Conservation (phyloP, 2,329 filamentous ascomycete species). For the Aspergillus pseudotamarii region DNA sequence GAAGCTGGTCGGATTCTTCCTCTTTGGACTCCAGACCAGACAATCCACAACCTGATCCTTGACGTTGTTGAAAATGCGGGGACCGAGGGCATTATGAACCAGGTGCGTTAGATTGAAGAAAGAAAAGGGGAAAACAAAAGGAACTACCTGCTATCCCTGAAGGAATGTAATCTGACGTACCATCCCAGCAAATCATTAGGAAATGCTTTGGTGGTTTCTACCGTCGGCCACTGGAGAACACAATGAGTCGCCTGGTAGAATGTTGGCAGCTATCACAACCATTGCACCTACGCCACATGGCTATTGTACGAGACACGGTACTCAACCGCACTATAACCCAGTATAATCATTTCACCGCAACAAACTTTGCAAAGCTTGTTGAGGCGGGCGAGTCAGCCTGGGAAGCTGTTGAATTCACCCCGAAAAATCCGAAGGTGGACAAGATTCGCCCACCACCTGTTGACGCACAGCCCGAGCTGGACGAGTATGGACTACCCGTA, state of each 20-base stretch:
- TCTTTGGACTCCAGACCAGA: conserved; percentile 58
- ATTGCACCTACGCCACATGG: conserved; percentile 57
- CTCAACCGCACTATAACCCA: conserved; percentile 51
- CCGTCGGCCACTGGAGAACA: conserved; percentile 57
- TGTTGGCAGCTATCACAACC: conserved; percentile 63
- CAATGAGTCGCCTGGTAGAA: conserved; percentile 56
- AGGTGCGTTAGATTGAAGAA: conserved; percentile 24
- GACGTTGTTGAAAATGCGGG: conserved; percentile 53
- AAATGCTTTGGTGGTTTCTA: conserved; percentile 55
- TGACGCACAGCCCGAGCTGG: conserved; percentile 39
- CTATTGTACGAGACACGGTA: conserved; percentile 58
- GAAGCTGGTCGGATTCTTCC: conserved; percentile 47
- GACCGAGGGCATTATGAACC: conserved; percentile 52
- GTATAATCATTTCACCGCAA: conserved; percentile 59
- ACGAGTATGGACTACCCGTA: conserved; percentile 53
- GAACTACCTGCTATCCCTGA: not conserved
- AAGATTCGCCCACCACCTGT: conserved; percentile 32
- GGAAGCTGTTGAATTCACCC: conserved; percentile 53
- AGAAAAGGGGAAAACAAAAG: too few relatives aligned
- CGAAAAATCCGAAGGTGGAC: conserved; percentile 35
- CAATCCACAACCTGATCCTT: conserved; percentile 56
- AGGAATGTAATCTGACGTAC: conserved; percentile 5
- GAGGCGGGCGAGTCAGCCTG: conserved; percentile 53
- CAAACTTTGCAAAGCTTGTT: conserved; percentile 57
- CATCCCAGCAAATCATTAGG: conserved; percentile 42